Evolutionary conservation across 2,329 filamentous ascomycete genomes (phyloP).

Genomic region (Aphanocladium album): DNA sequence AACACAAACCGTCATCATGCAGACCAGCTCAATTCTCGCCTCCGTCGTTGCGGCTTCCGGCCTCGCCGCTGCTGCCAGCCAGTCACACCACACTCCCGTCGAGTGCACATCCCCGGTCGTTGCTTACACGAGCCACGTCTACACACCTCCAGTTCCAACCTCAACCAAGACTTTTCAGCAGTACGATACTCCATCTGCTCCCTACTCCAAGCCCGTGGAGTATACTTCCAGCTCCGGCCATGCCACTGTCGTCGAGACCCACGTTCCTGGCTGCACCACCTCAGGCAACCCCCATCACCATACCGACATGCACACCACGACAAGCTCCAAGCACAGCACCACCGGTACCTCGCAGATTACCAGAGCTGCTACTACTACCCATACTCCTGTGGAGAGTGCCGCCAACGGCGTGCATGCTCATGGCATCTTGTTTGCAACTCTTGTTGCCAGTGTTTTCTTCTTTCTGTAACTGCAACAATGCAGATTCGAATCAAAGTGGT

Average conservation of each 20-base stretch:
- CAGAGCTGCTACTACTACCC: neutral
- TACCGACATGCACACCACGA: neutral
- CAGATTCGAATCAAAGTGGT: neutral
- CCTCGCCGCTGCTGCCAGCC: neutral
- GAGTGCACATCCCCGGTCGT: neutral
- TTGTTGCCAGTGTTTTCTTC: neutral
- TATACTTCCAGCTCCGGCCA: neutral
- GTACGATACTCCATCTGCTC: neutral
- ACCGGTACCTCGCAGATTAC: neutral
- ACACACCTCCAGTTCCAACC: neutral
- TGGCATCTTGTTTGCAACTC: neutral
- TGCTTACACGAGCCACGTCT: neutral
- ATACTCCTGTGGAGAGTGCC: neutral
- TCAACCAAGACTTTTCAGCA: neutral
- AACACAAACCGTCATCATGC: neutral
- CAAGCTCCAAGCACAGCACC: neutral
- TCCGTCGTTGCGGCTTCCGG: neutral
- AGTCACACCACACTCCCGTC: neutral
- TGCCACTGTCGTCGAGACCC: neutral
- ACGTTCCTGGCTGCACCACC: neutral
- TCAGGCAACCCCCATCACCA: neutral
- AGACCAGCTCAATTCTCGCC: neutral
- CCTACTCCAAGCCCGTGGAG: neutral
- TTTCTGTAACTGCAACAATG: neutral
- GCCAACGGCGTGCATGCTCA: neutral